Base-by-base conservation (phyloP, 2,329 filamentous ascomycete genomes). In the Aureobasidium sp. region DNA sequence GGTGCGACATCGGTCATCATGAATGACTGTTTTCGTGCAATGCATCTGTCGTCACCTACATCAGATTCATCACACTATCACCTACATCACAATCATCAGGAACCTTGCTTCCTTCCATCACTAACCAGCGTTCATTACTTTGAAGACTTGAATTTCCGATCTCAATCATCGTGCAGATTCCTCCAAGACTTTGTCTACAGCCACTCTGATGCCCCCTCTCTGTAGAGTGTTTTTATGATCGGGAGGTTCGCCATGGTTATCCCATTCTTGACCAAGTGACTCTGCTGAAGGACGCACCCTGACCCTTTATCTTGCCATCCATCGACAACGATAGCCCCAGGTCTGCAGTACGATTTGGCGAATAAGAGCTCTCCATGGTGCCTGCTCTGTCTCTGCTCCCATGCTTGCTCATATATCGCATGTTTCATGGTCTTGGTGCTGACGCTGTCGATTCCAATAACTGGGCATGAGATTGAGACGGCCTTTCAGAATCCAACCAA, bases 71-170 rank as follows among this genome's bases (percentile, higher is more conserved):
- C 20, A 44, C 5, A 32, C 29, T 32, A 13, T 32, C 26, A 32
- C 46, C 26, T 29, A n/a, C 46, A 32, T 48, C 46, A 48, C 46
- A 29, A 48, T 48, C 46, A 48, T 48, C 23, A 46, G 23, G 2
- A 15, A 9, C 13, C n/a, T 27, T 29, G 44, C 6, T 26, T 17
- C 20, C 20, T 20, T 20, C 20, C 29, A 32, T 32, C 29, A 32
- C 8, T 32, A 32, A 20, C 20, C 20, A 20, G 20, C 20, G 20
- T 20, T 20, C 26, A 48, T 17, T 15, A 48, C 13, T 17, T 6
- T n/a, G 13, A 9, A n/a, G 15, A 15, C 7, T 29, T 17, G 23
- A 2, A 27, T 6, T 46, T 27, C 42, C 5, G 3, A 27, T 1
- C 3, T 46, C 32, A 34, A 32, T 32, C 20, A 20, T 20, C 20